These are phyloP conservation scores for Cryphonectria nitschkei DNA, from an alignment of 2,329 filamentous ascomycete genomes.

Conservation along the genomic window DNA sequence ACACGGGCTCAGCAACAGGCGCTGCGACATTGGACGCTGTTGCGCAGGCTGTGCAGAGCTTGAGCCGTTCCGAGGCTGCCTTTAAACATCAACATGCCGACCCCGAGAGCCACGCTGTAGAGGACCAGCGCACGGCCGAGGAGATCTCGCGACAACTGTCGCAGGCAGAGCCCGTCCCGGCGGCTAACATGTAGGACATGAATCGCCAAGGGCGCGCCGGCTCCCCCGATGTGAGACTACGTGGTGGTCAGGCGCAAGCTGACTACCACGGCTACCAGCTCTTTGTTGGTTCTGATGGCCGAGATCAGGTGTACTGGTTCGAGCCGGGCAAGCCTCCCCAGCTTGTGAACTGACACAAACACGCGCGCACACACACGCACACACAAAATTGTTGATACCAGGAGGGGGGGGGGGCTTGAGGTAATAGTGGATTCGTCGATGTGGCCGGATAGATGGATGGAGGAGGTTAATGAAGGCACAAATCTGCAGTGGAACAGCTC, in stretches of 20 bases:
- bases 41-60: slow-evolving; percentile 49
- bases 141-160: slow-evolving; percentile 60
- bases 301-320: not conserved
- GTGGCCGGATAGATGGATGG: no score
- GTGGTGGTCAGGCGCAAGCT: not conserved
- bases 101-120: slow-evolving; percentile 38
- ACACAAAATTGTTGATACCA: not conserved
- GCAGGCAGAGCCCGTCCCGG: slow-evolving; percentile 38
- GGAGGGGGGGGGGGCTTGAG: not conserved
- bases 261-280: not conserved
- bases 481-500: no score
- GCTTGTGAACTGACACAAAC: slow-evolving; percentile 9
- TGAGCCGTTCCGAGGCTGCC: slow-evolving; percentile 21
- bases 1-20: slow-evolving; percentile 35
- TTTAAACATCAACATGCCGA: slow-evolving; percentile 20
- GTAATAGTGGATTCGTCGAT: not conserved
- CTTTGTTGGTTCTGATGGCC: not conserved
- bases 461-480: no score
- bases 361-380: not conserved
- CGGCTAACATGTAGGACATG: slow-evolving; percentile 40
- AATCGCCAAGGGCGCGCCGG: not conserved
- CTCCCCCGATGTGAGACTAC: not conserved
- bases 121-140: slow-evolving; percentile 53
- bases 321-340: not conserved
- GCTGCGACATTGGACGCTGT: slow-evolving; percentile 52